A percentile compares a stretch with the other conserved stretches of the same genome.
phyloP scores from a whole-genome alignment of 176 grass and related monocot species.

The Carex myosuroides region DNA sequence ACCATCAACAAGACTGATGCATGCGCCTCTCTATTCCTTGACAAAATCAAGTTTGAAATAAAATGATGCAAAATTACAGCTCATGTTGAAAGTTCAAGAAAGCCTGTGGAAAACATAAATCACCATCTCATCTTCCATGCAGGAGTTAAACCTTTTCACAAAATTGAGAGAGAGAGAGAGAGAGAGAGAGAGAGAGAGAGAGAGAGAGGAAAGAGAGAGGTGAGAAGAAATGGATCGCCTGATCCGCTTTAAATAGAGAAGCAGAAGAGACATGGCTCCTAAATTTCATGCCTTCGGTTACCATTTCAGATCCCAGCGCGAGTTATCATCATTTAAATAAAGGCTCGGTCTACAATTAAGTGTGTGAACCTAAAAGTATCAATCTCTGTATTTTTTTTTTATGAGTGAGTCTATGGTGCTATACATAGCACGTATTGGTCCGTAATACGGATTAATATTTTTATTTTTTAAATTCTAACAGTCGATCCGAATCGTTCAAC shows the following conservation, averaged over 20 bases:
- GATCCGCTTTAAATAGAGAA: slow-evolving; percentile 19
- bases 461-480: too few relatives aligned
- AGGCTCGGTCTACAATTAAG: neutral
- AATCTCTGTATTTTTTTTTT: neutral
- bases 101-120: slow-evolving; percentile 82
- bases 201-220: neutral
- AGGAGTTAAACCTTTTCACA: neutral
- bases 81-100: slow-evolving; percentile 81
- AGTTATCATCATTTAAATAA: neutral
- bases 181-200: neutral
- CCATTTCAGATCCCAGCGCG: neutral
- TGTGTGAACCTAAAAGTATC: neutral
- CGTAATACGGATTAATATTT: too few relatives aligned
- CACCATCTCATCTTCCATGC: slow-evolving; percentile 20
- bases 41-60: neutral
- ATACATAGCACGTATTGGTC: too few relatives aligned
- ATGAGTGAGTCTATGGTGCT: too few relatives aligned
- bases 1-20: slow-evolving; percentile 39
- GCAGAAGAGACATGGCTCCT: neutral
- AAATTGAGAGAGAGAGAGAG: neutral
- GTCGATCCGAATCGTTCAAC: too few relatives aligned
- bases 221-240: neutral
- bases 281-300: slow-evolving; percentile 6
- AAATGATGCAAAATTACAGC: neutral
- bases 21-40: neutral